A percentile compares a stretch with the other conserved stretches of the same genome.
These are phyloP conservation scores for Chytriomyces sp. DNA, from an alignment of 192 early-diverging fungal species.

Conservation along the genomic window DNA sequence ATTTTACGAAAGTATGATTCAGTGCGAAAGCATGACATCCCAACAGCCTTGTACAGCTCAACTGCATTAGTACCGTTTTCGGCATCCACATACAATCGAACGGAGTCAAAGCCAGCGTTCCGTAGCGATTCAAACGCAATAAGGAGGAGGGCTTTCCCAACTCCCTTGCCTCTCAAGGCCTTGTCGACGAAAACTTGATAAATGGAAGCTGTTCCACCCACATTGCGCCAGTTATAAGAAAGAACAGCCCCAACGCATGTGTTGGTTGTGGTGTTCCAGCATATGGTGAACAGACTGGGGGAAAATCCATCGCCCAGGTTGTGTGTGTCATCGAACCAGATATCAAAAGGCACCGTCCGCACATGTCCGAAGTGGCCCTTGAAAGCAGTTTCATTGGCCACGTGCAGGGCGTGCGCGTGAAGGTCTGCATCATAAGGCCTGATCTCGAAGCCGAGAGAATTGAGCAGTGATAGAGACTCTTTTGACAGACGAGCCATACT, in stretches of 20 bases:
- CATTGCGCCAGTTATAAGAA: not conserved
- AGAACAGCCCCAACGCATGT: not conserved
- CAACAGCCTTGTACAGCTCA: not conserved
- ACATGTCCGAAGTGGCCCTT: not conserved
- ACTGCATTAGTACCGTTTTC: not conserved
- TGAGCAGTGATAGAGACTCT: too few species aligned
- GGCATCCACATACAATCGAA: not conserved
- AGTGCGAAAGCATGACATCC: too few species aligned
- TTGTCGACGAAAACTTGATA: not conserved
- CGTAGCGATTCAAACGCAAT: not conserved
- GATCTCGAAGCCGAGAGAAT: not conserved
- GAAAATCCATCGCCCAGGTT: not conserved
- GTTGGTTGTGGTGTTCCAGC: not conserved
- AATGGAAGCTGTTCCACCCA: not conserved
- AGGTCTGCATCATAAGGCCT: not conserved
- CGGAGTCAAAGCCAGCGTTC: not conserved
- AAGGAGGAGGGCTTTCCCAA: not conserved
- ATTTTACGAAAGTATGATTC: too few species aligned
- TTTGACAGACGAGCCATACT: too few species aligned
- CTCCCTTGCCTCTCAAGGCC: not conserved
- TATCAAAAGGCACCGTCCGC: not conserved
- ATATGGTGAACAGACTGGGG: not conserved
- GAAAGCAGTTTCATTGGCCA: not conserved
- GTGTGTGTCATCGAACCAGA: not conserved
- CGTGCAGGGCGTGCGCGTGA: not conserved